These are phyloP conservation scores for Isatis lusitanica DNA, from an alignment of 441 rosid genomes.

Conservation along the genomic window DNA sequence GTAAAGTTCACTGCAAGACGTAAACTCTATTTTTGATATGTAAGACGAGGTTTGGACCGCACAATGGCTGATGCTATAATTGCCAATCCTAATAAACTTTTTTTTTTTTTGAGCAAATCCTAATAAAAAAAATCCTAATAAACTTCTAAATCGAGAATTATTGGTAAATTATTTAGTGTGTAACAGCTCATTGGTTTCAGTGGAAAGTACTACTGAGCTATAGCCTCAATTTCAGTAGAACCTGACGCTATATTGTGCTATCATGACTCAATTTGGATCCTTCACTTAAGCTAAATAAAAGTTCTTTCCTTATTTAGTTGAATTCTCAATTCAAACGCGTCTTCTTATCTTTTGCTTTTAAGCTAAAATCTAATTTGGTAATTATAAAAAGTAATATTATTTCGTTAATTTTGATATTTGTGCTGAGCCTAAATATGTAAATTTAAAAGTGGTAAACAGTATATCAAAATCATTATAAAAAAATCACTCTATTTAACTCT, in stretches of 20 bases:
- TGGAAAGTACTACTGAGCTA: not conserved
- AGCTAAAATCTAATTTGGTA: not conserved
- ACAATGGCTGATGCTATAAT: not conserved
- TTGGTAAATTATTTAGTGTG: not conserved
- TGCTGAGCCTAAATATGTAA: not conserved
- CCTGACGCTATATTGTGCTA: not conserved
- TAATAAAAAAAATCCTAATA: not conserved
- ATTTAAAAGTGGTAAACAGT: not conserved
- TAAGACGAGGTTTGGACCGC: slow-evolving; percentile 12
- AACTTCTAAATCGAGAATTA: not conserved
- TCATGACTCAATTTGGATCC: not conserved
- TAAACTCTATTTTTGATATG: slow-evolving; percentile 14
- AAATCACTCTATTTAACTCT: not conserved
- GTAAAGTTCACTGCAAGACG: slow-evolving; percentile 3
- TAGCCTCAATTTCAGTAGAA: not conserved
- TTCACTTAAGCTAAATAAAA: not conserved
- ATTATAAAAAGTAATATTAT: not conserved
- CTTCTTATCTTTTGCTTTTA: not conserved
- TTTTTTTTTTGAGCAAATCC: no score
- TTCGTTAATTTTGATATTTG: not conserved
- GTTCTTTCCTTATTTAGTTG: not conserved
- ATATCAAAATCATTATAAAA: not conserved
- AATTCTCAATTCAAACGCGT: not conserved
- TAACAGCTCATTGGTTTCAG: slow-evolving; percentile 5
- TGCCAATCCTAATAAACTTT: not conserved